phyloP scores from a whole-genome alignment of 768 basidiomycete genomes.

The Lenzites betulinus region DNA sequence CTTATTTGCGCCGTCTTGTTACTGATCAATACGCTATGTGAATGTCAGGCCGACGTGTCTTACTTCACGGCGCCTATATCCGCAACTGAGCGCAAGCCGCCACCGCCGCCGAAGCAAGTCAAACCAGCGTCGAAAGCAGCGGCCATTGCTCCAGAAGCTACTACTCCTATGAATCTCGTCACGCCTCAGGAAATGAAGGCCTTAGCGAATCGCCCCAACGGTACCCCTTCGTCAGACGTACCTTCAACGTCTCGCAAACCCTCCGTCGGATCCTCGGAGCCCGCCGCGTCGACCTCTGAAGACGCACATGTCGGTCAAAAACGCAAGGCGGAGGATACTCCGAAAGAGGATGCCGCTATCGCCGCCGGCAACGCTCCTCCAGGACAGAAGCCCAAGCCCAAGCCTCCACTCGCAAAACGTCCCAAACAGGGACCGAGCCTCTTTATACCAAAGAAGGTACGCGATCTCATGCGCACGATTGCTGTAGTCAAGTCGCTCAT shows the following conservation, averaged over 20 bases:
- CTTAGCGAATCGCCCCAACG: constrained; percentile 7
- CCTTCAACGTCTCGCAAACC: not conserved
- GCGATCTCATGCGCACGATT: not conserved
- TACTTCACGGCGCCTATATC: constrained; percentile 20
- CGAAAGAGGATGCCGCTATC: constrained; percentile 13
- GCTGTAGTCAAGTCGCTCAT: not conserved
- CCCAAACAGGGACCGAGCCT: constrained; percentile 46
- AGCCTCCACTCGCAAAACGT: constrained; percentile 37
- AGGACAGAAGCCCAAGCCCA: constrained; percentile 24
- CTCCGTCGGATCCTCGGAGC: not conserved
- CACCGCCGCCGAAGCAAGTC: constrained; percentile 7
- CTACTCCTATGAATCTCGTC: constrained; percentile 14
- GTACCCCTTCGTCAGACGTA: not conserved
- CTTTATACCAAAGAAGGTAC: constrained; percentile 64
- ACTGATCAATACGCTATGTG: not conserved
- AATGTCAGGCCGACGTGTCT: constrained; percentile 12
- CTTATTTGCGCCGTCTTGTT: not conserved
- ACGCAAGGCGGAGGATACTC: constrained; percentile 16
- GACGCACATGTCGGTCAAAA: constrained; percentile 14
- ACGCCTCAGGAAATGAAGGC: constrained; percentile 24
- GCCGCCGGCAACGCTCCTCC: not conserved
- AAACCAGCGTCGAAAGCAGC: constrained; percentile 15
- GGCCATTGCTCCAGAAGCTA: not conserved
- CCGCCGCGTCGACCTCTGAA: not conserved
- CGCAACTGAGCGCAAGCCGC: not conserved